Percentiles rank a stretch among this genome's conserved stretches.
phyloP scores from a whole-genome alignment of 805 yeast species.

The Yamadazyma ubonensis region DNA sequence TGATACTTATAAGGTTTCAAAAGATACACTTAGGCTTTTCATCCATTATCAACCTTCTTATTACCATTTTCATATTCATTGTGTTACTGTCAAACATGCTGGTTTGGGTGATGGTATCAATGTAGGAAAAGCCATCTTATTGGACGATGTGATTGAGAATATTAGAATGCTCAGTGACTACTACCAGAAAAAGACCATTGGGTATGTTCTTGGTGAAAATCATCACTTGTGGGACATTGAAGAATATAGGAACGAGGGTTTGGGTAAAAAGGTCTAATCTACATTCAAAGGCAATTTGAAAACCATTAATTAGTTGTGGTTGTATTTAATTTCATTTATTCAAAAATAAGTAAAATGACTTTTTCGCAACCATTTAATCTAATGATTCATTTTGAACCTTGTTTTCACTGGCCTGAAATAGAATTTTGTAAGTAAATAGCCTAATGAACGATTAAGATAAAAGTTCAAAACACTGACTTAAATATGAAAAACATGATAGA shows the following conservation, averaged over 20 bases:
- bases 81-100: constrained; percentile 69
- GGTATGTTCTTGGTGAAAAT: constrained; percentile 70
- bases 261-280: constrained; percentile 1
- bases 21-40: constrained; percentile 68
- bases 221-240: constrained; percentile 66
- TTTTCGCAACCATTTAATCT: too few relatives aligned
- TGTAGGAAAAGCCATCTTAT: constrained; percentile 75
- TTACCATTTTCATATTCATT: constrained; percentile 92
- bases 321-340: too few relatives aligned
- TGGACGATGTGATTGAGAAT: constrained; percentile 80
- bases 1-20: constrained; percentile 37
- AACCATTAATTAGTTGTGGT: too few relatives aligned
- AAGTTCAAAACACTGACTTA: too few relatives aligned
- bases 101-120: constrained; percentile 68
- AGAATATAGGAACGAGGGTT: constrained; percentile 20
- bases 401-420: too few relatives aligned
- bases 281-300: too few relatives aligned
- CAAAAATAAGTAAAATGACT: too few relatives aligned
- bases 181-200: constrained; percentile 54
- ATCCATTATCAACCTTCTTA: constrained; percentile 95
- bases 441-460: too few relatives aligned
- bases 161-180: constrained; percentile 59
- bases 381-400: too few relatives aligned
- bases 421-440: too few relatives aligned
- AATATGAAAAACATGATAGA: too few relatives aligned